Conservation (phyloP, 2,329 filamentous ascomycete genomes). For the Claviceps capensis region DNA sequence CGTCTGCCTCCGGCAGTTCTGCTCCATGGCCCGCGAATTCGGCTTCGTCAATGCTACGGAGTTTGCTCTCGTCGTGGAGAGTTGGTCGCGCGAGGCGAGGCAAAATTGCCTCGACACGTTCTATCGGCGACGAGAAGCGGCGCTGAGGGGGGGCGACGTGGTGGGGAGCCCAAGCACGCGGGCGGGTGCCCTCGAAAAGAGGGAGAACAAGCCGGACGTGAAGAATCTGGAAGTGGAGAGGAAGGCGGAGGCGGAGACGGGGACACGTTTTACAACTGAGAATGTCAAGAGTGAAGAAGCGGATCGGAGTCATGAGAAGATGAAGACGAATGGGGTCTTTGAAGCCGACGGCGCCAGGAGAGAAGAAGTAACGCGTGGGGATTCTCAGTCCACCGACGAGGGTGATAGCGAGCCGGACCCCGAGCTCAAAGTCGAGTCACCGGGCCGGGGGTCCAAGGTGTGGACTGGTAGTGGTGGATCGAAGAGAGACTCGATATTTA, state of each 20-base stretch:
- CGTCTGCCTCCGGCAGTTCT: constrained; percentile 73
- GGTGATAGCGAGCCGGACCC: not conserved
- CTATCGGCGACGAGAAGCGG: constrained; percentile 53
- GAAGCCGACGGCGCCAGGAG: constrained; percentile 8
- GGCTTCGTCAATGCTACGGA: constrained; percentile 65
- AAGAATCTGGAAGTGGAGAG: not conserved
- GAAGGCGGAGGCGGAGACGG: too few species aligned
- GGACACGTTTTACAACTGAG: not conserved
- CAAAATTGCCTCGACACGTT: constrained; percentile 68
- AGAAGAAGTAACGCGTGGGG: not conserved
- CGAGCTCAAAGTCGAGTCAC: not conserved
- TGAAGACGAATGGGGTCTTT: constrained; percentile 1
- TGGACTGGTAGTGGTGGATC: constrained; percentile 10
- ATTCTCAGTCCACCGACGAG: not conserved
- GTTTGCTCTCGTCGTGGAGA: constrained; percentile 82
- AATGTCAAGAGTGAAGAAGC: not conserved
- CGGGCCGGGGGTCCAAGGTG: constrained; percentile 2
- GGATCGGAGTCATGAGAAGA: not conserved
- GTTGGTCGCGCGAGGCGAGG: constrained; percentile 75
- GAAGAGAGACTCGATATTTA: constrained; percentile 21
- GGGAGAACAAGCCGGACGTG: constrained; percentile 1
- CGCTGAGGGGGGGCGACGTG: constrained; percentile 11
- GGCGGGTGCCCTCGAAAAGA: not conserved
- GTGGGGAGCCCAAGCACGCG: constrained; percentile 1
- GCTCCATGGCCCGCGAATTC: constrained; percentile 71